Percentiles rank a stretch among this genome's conserved stretches.
Conservation (phyloP, 352 stramenopile species). For the Peronospora belbahrii region DNA sequence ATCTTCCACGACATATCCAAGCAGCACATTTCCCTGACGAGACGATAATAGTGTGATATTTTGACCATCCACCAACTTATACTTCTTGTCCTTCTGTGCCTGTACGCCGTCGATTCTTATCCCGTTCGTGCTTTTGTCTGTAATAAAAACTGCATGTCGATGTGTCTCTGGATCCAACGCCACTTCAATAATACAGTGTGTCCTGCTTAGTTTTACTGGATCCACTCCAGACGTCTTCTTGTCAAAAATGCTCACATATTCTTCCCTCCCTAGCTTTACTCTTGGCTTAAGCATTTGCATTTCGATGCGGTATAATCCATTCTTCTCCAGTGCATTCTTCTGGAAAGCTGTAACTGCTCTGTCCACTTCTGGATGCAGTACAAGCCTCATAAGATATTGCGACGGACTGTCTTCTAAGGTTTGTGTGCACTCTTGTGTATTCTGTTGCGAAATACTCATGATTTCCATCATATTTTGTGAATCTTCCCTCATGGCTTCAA, state of each 20-base stretch:
- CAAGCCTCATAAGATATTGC: constrained; percentile 50
- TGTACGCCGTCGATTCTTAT: constrained; percentile 55
- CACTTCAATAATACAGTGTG: constrained; percentile 55
- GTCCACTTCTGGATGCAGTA: constrained; percentile 62
- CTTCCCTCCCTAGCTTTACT: constrained; percentile 50
- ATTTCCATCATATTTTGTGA: constrained; percentile 61
- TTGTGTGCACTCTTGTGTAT: constrained; percentile 69
- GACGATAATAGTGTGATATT: constrained; percentile 72
- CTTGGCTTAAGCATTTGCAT: constrained; percentile 40
- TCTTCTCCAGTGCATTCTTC: constrained; percentile 43
- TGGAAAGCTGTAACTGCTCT: constrained; percentile 46
- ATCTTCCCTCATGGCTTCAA: constrained; percentile 28
- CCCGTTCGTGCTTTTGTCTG: constrained; percentile 64
- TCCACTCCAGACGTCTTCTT: constrained; percentile 48
- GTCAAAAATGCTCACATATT: constrained; percentile 47
- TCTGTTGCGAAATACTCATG: constrained; percentile 68
- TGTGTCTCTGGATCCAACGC: constrained; percentile 35
- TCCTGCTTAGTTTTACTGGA: constrained; percentile 52
- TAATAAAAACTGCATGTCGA: constrained; percentile 46
- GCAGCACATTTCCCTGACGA: constrained; percentile 42
- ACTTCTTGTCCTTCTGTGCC: constrained; percentile 42
- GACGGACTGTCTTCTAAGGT: constrained; percentile 53
- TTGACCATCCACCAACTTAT: constrained; percentile 47
- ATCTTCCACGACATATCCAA: constrained; percentile 72
- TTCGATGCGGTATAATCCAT: constrained; percentile 50